Base-by-base conservation (phyloP, 2,329 filamentous ascomycete species). In the Coniochaeta hoffmannii region DNA sequence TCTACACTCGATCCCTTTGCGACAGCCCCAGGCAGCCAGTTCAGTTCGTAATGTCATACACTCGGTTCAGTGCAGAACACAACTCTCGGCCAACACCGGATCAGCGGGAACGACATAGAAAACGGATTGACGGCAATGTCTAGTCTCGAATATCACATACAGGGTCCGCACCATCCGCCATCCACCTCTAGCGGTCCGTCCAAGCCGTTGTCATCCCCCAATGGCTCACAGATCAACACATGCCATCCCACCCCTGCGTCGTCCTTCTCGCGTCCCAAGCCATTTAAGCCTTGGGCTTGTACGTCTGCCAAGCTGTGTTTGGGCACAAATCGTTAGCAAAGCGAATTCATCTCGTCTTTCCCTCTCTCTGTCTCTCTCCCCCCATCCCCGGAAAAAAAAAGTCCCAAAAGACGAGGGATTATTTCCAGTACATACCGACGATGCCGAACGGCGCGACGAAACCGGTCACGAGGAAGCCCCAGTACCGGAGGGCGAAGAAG, bases 401-500 rank as follows among this genome's bases (percentile, higher is more conserved):
- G 2, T 24, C 22, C 9, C 15, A 19, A 14, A 46, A 46, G 24
- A n/a, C 41, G 41, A 34, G 49, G 49, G 49, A 31, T 41, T 41
- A 34, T 51, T 28, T 34, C 51, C 2, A 26, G 57, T n/a, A 80
- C 81, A 68, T 71, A 85, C 82, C 69, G 63, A 80, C 76, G 69
- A 88, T 82, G 67, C 77, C 80, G 71, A 88, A 85, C 63, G 85
- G 85, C 56, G 77, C 76, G 69, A 76, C 69, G 73, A 86, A 86
- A 60, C 81, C 81, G 59, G 74, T 69, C 65, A 66, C 69, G 66
- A 72, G 70, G 79, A 89, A 94, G 61, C 71, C 71, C 88, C 90
- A 95, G 86, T 88, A 99, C 76, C 87, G 82, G 65, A 90, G 60
- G 63, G 78, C 83, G 73, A 99, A 99, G 77, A 81, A 88, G 77